A percentile compares a stretch with the other conserved stretches of the same genome.
These are phyloP conservation scores for Westerdykella sp. DNA, from an alignment of 2,329 filamentous ascomycete species.

Conservation along the genomic window DNA sequence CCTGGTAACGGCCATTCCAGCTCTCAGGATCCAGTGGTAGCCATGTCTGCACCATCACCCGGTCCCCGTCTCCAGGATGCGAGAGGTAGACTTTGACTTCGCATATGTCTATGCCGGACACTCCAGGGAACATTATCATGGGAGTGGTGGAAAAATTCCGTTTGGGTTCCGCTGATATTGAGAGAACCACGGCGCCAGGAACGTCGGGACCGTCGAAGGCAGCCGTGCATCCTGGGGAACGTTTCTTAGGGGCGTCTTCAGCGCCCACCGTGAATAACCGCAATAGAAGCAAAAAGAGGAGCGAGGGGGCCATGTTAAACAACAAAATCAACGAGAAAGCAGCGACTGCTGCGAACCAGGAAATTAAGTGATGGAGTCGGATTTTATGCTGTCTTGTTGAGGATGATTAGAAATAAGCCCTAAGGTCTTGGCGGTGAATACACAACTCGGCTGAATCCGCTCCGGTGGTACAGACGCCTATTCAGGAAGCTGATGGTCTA, in stretches of 20 bases:
- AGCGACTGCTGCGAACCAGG: too few species aligned
- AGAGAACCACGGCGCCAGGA: not conserved
- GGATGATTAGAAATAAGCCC: too few species aligned
- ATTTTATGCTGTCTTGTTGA: too few species aligned
- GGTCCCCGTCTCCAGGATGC: slow-evolving; percentile 18
- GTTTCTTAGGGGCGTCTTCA: not conserved
- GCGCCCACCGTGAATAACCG: not conserved
- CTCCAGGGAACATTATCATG: slow-evolving; percentile 1
- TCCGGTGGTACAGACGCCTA: too few species aligned
- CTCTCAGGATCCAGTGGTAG: slow-evolving; percentile 18
- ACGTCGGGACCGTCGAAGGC: not conserved
- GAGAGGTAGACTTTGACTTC: slow-evolving; percentile 17
- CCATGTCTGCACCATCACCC: slow-evolving; percentile 24
- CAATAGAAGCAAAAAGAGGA: not conserved
- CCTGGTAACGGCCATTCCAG: slow-evolving; percentile 32
- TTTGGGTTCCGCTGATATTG: not conserved
- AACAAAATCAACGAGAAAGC: too few species aligned
- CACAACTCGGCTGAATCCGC: too few species aligned
- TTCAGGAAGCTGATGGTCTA: too few species aligned
- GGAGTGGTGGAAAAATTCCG: not conserved
- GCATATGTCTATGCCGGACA: slow-evolving; percentile 17
- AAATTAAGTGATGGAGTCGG: too few species aligned
- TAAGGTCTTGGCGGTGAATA: too few species aligned
- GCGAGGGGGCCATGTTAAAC: too few species aligned
- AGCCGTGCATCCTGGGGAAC: not conserved